phyloP scores from a whole-genome alignment of 2,329 filamentous ascomycete species.

The Fusarium fracticaudum region DNA sequence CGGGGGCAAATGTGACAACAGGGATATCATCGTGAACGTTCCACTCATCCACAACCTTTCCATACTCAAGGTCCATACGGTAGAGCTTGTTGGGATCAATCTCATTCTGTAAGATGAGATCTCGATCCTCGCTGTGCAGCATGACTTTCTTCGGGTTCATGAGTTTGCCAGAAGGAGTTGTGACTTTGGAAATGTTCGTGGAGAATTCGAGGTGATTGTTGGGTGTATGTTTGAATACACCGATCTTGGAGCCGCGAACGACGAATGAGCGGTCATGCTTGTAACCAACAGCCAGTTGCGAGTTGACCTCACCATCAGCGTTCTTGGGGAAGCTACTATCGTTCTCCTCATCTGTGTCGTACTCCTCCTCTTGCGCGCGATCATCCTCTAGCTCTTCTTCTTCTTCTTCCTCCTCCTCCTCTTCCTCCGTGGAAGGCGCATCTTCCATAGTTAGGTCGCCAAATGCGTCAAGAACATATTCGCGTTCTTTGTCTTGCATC shows the following conservation, averaged over 20 bases:
- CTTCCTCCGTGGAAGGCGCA: slow-evolving; percentile 56
- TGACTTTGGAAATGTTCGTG: slow-evolving; percentile 95
- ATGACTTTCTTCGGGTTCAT: slow-evolving; percentile 98
- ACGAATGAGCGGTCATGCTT: slow-evolving; percentile 98
- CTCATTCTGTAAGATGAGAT: slow-evolving; percentile 87
- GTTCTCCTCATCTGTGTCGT: slow-evolving; percentile 78
- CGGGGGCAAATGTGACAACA: slow-evolving; percentile 89
- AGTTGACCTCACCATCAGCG: slow-evolving; percentile 85
- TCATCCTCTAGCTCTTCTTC: slow-evolving; percentile 70
- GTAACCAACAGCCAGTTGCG: slow-evolving; percentile 93
- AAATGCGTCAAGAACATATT: slow-evolving; percentile 96
- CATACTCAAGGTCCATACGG: slow-evolving; percentile 97
- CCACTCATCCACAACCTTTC: slow-evolving; percentile 98
- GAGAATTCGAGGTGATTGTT: slow-evolving; percentile 95
- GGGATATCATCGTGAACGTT: slow-evolving; percentile 97
- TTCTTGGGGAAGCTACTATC: slow-evolving; percentile 75
- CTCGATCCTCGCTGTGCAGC: slow-evolving; percentile 89
- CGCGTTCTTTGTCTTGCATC: slow-evolving; percentile 88
- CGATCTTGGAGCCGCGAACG: slow-evolving; percentile 96
- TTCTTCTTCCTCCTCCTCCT: slow-evolving; percentile 62
- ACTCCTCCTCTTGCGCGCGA: slow-evolving; percentile 74
- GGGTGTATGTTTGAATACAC: slow-evolving; percentile 95
- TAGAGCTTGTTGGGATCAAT: slow-evolving; percentile 90
- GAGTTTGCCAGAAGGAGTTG: slow-evolving; percentile 84
- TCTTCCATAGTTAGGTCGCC: slow-evolving; percentile 95